Evolutionary conservation across 805 yeast genomes (phyloP).

Genomic region (Barnettozyma botsteinii): DNA sequence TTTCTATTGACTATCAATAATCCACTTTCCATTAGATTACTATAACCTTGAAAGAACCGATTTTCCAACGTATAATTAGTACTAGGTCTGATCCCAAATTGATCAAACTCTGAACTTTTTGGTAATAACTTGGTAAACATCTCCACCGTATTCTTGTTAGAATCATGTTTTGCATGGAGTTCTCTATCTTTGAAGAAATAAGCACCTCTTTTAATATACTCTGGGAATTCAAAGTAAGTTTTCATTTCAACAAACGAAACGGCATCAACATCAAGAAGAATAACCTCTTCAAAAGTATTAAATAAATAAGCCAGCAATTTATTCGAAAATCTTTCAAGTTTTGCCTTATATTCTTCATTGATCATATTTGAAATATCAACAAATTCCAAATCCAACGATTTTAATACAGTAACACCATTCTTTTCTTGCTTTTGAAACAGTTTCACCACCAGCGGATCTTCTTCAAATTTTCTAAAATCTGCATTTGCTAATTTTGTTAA

Average conservation of each 20-base stretch:
- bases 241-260: slow-evolving; percentile 37
- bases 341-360: background rate
- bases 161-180: background rate
- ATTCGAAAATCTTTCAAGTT: slow-evolving; percentile 31
- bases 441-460: slow-evolving; percentile 3
- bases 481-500: slow-evolving; percentile 6
- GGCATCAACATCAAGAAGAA: slow-evolving; percentile 50
- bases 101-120: slow-evolving; percentile 8
- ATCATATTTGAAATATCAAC: slow-evolving; percentile 13
- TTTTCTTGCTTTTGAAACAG: slow-evolving; percentile 9
- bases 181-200: slow-evolving; percentile 39
- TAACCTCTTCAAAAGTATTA: slow-evolving; percentile 44
- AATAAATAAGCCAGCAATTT: slow-evolving; percentile 53
- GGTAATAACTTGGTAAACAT: slow-evolving; percentile 3
- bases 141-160: background rate
- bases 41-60: slow-evolving; percentile 14
- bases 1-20: slow-evolving; percentile 14
- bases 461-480: slow-evolving; percentile 7
- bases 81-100: background rate
- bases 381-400: slow-evolving; percentile 25
- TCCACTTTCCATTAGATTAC: slow-evolving; percentile 28
- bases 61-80: slow-evolving; percentile 3
- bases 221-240: slow-evolving; percentile 29
- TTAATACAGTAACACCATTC: slow-evolving; percentile 15
- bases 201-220: slow-evolving; percentile 31